A percentile compares a stretch with the other conserved stretches of the same genome.
These are phyloP conservation scores for Saccharomycopsis crataegensis DNA, from an alignment of 1,139 yeast species.

Conservation along the genomic window DNA sequence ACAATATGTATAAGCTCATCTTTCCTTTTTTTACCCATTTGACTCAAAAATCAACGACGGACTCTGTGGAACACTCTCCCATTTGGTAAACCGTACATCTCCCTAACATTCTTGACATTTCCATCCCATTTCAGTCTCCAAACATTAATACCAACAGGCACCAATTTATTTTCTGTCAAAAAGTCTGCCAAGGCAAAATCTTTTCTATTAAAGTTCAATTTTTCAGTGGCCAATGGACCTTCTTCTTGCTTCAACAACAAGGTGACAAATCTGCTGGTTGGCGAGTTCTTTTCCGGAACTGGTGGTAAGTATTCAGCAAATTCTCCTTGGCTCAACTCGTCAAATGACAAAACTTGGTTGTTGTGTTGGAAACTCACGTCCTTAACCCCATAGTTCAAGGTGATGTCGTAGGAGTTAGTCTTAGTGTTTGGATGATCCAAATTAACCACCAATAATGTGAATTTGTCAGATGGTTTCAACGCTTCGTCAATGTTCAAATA, in stretches of 20 bases:
- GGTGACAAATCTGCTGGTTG: conserved; percentile 73
- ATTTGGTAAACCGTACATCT: conserved; percentile 58
- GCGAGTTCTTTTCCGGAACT: conserved; percentile 81
- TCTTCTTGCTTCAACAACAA: conserved; percentile 80
- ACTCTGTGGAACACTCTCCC: conserved; percentile 70
- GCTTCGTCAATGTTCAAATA: conserved; percentile 51
- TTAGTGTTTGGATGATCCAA: conserved; percentile 85
- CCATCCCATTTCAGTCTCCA: conserved; percentile 88
- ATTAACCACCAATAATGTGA: conserved; percentile 75
- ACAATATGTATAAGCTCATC: too few species aligned
- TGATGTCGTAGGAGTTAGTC: conserved; percentile 62
- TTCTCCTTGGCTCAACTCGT: conserved; percentile 32
- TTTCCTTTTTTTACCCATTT: not conserved
- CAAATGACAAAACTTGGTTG: conserved; percentile 51
- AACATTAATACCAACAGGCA: conserved; percentile 83
- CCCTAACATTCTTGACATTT: conserved; percentile 60
- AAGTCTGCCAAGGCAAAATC: conserved; percentile 69
- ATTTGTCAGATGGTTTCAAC: conserved; percentile 35
- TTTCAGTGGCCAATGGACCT: conserved; percentile 20
- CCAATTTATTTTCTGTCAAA: conserved; percentile 45
- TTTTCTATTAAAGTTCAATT: conserved; percentile 31
- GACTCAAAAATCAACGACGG: conserved; percentile 26
- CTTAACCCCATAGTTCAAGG: conserved; percentile 70
- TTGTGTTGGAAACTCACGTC: conserved; percentile 58
- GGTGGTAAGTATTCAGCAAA: conserved; percentile 72